These are phyloP conservation scores for Camellia japonica DNA, from an alignment of 148 eudicot genomes.

Conservation along the genomic window DNA sequence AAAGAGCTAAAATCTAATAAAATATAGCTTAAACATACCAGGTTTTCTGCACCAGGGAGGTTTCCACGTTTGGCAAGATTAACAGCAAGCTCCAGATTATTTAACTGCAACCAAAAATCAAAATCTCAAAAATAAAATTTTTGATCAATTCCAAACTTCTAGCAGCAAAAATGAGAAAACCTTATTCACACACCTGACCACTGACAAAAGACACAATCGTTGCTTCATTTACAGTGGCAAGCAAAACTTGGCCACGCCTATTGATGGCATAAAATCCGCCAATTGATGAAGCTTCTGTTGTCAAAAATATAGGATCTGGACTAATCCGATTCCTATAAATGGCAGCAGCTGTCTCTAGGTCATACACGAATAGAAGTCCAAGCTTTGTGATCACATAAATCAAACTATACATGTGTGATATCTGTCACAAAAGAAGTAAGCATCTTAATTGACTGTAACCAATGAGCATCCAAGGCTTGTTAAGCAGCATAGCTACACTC, in stretches of 20 bases:
- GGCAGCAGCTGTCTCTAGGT: slow-evolving; percentile 80
- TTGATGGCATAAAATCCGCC: slow-evolving; percentile 90
- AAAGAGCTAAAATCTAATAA: neutral
- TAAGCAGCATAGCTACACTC: neutral
- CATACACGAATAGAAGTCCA: slow-evolving; percentile 84
- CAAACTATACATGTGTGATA: slow-evolving; percentile 67
- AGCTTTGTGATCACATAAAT: slow-evolving; percentile 81
- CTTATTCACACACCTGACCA: slow-evolving; percentile 53
- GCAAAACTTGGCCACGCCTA: slow-evolving; percentile 77
- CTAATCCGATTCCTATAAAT: slow-evolving; percentile 83
- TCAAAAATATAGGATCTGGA: slow-evolving; percentile 82
- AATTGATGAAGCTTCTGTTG: slow-evolving; percentile 69
- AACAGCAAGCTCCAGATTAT: slow-evolving; percentile 88
- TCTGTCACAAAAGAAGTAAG: slow-evolving; percentile 36
- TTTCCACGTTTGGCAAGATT: slow-evolving; percentile 91
- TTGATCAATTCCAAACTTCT: neutral
- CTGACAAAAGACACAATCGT: slow-evolving; percentile 78
- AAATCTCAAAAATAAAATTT: neutral
- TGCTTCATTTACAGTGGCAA: slow-evolving; percentile 79
- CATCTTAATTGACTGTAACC: too few species aligned
- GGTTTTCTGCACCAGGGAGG: slow-evolving; percentile 84
- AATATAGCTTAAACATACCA: slow-evolving; percentile 33
- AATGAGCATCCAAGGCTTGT: too few species aligned
- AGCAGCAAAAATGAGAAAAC: neutral
- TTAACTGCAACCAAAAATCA: slow-evolving; percentile 42